phyloP scores from a whole-genome alignment of 1,284 basidiomycete species.

The Puccinia horiana region DNA sequence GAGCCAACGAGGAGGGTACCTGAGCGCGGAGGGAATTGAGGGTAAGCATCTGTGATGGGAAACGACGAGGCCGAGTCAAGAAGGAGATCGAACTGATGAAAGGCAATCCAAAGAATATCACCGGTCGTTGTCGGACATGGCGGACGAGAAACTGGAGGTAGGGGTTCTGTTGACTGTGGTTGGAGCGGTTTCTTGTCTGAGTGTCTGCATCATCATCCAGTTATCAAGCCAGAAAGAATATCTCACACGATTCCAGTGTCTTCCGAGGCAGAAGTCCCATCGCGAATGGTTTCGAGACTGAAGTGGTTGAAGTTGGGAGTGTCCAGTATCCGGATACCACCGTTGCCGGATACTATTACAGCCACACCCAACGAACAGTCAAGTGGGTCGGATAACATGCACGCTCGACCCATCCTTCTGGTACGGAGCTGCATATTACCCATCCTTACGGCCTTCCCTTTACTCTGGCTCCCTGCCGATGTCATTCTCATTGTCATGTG shows the following conservation, averaged over 20 bases:
- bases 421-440: too few relatives aligned
- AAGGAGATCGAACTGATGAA: slow-evolving; percentile 53
- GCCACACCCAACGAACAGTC: too few relatives aligned
- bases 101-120: slow-evolving; percentile 58
- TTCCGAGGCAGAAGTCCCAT: slow-evolving; percentile 36
- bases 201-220: background rate
- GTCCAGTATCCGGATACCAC: too few relatives aligned
- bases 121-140: slow-evolving; percentile 53
- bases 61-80: background rate
- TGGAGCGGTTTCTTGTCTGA: too few relatives aligned
- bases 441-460: too few relatives aligned
- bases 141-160: slow-evolving; percentile 40
- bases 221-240: background rate
- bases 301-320: too few relatives aligned
- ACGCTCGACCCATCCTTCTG: too few relatives aligned
- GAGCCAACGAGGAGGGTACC: slow-evolving; percentile 55
- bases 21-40: background rate
- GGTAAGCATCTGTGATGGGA: background rate
- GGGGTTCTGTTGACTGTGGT: slow-evolving; percentile 37
- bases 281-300: background rate
- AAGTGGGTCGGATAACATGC: too few relatives aligned
- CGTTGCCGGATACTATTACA: too few relatives aligned
- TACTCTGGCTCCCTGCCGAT: too few relatives aligned
- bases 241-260: slow-evolving; percentile 31
- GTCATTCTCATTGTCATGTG: too few relatives aligned